Base-by-base conservation (phyloP, 176 grass and related monocot genomes). In the Saccharum spontaneum region DNA sequence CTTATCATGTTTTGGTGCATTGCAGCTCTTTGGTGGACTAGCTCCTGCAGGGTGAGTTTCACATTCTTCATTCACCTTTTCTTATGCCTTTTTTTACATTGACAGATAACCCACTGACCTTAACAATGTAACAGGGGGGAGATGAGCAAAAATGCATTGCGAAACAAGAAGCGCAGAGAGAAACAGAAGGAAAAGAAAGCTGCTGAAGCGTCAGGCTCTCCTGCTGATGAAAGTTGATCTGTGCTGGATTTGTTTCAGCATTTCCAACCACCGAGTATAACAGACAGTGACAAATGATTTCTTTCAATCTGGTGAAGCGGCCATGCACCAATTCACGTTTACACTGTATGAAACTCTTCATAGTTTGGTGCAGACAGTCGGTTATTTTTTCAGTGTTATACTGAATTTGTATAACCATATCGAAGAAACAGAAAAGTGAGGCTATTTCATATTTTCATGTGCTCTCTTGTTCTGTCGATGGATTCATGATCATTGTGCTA, bases 141-240 rank as follows among this genome's bases (percentile, higher is more conserved):
- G 84, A 96, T 89, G 88, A 99, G 97, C 91, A 99, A 99, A 83
- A 99, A 61, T 89, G 97, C 97, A 72, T 86, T 94, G 88, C 92
- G 90, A 92, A 99, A 99, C 78, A 99, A 96, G 82, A 99, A 99
- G 81, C 91, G 93, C 33, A 84, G 97, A 69, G 93, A 96, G 81
- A 99, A 96, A 66, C 93, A 96, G 78, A 90, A 83, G 79, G 97
- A 96, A 82, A 96, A 98, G 75, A 98, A 89, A 52, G 75, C 93
- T 24, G 90, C 71, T 28, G 97, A 99, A 80, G 90, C 45, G 18
- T 85, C 89, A 45, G 89, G 75, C 28, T 69, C 75, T 64, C 79
- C 80, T 17, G 86, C 68, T 40, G 80, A 90, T 82, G 93, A 88
- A 40, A 81, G 85, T 62, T 96, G 74, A 91, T 90, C 80, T 24